A percentile compares a stretch with the other conserved stretches of the same genome.
phyloP scores from a whole-genome alignment of 2,329 filamentous ascomycete species.

The Fusarium hostae region DNA sequence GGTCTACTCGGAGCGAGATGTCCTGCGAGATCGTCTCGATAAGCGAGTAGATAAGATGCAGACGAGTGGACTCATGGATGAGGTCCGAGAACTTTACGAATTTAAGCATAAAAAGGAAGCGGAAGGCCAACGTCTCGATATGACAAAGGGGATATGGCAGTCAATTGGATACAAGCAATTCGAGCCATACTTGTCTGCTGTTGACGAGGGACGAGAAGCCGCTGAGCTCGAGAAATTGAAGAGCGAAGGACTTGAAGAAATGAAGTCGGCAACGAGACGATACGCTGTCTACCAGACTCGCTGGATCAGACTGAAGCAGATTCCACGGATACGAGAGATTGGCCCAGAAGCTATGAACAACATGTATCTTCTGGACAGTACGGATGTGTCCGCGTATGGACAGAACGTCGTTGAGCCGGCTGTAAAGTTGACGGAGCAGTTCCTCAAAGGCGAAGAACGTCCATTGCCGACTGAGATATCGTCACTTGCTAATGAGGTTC shows the following conservation, averaged over 20 bases:
- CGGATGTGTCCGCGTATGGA: slow-evolving; percentile 71
- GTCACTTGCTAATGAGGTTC: slow-evolving; percentile 59
- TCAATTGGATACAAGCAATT: slow-evolving; percentile 97
- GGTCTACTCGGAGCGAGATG: slow-evolving; percentile 79
- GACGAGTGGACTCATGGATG: slow-evolving; percentile 60
- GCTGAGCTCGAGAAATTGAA: slow-evolving; percentile 66
- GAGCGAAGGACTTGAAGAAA: slow-evolving; percentile 73
- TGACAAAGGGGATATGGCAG: slow-evolving; percentile 89
- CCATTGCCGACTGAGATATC: slow-evolving; percentile 63
- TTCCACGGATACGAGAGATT: slow-evolving; percentile 72
- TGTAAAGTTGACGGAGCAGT: slow-evolving; percentile 67
- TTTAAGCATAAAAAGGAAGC: slow-evolving; percentile 52
- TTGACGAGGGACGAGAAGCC: slow-evolving; percentile 45
- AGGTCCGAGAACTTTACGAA: slow-evolving; percentile 59
- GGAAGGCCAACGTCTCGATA: slow-evolving; percentile 69
- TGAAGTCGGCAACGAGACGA: slow-evolving; percentile 84
- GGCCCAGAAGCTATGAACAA: slow-evolving; percentile 61
- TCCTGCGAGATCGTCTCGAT: slow-evolving; percentile 77
- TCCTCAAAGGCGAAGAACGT: slow-evolving; percentile 68
- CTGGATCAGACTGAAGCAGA: slow-evolving; percentile 88
- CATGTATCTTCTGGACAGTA: slow-evolving; percentile 85
- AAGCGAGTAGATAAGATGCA: slow-evolving; percentile 87
- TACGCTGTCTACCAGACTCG: slow-evolving; percentile 87
- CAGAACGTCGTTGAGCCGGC: slow-evolving; percentile 74
- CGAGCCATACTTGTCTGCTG: slow-evolving; percentile 71